Percentiles rank a stretch among this genome's conserved stretches.
These are phyloP conservation scores for Lunularia cruciata DNA, from an alignment of 225 moss, liverwort and hornwort genomes.

Conservation along the genomic window DNA sequence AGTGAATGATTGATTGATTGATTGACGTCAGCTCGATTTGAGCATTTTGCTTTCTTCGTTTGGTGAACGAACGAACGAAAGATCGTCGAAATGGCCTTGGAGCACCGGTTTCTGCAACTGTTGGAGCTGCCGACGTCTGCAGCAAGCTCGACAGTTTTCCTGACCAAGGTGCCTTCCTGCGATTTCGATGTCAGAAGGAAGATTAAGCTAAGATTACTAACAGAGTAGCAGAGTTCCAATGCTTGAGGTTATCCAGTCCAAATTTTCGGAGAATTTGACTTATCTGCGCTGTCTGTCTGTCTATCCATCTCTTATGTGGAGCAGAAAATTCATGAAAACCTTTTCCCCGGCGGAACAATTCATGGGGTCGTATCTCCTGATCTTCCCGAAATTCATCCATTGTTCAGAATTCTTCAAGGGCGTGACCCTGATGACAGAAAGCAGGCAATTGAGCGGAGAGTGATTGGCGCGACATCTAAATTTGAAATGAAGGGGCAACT, in stretches of 20 bases:
- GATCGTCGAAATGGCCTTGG: conserved; percentile 43
- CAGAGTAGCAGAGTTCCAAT: neutral
- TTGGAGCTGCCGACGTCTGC: conserved; percentile 42
- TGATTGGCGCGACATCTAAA: neutral
- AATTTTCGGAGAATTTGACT: neutral
- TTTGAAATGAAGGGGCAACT: neutral
- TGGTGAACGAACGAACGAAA: too few species aligned
- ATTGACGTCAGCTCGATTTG: too few species aligned
- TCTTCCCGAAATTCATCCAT: conserved; percentile 28
- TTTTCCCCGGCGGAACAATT: conserved; percentile 22
- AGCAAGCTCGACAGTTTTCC: conserved; percentile 30
- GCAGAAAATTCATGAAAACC: conserved; percentile 31
- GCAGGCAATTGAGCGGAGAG: neutral
- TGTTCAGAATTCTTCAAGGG: conserved; percentile 9
- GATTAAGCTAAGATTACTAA: too few species aligned
- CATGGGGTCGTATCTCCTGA: conserved; percentile 43
- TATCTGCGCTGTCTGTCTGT: too few species aligned
- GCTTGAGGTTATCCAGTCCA: neutral
- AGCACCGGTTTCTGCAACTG: conserved; percentile 35
- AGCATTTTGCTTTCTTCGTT: too few species aligned
- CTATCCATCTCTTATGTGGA: neutral
- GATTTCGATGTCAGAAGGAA: too few species aligned
- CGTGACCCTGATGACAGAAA: neutral
- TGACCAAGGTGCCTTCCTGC: conserved; percentile 37
- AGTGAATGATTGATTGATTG: too few species aligned